Evolutionary conservation across 2,329 filamentous ascomycete species (phyloP).

Genomic region (Neofusicoccum umdonicola): DNA sequence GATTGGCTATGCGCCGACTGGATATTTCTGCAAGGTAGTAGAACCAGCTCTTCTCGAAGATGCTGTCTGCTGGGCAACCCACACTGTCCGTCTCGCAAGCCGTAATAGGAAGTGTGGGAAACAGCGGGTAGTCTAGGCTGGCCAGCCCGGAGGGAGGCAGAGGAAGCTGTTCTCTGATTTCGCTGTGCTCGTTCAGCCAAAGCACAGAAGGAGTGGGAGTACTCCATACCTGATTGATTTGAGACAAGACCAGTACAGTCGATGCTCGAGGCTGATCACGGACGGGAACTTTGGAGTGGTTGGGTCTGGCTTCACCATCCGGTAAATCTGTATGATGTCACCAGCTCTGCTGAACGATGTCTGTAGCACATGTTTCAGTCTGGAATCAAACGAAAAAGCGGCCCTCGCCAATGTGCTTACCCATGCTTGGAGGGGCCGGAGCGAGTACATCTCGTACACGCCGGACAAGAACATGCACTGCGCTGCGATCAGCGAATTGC

Average conservation of each 20-base stretch:
- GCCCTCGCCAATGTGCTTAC: slow-evolving; percentile 23
- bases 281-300: slow-evolving; percentile 17
- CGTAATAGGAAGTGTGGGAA: slow-evolving; percentile 27
- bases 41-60: slow-evolving; percentile 25
- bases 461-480: slow-evolving; percentile 34
- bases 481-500: slow-evolving; percentile 28
- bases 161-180: slow-evolving; percentile 22
- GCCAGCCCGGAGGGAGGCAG: slow-evolving; percentile 23
- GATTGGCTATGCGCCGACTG: slow-evolving; percentile 25
- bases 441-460: slow-evolving; percentile 35
- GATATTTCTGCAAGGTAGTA: slow-evolving; percentile 34
- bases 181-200: slow-evolving; percentile 1
- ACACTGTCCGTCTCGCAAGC: slow-evolving; percentile 22
- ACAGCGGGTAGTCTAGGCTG: slow-evolving; percentile 31
- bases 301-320: slow-evolving; percentile 1
- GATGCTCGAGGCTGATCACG: slow-evolving; percentile 24
- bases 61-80: slow-evolving; percentile 17
- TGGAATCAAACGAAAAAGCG: no score
- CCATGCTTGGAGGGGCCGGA: slow-evolving; percentile 32
- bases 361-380: neutral
- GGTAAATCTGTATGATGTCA: neutral
- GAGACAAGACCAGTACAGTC: slow-evolving; percentile 36
- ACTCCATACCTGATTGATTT: slow-evolving; percentile 31
- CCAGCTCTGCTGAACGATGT: slow-evolving; percentile 7
- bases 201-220: neutral